Evolutionary conservation across 257 asterid species (phyloP), one percentile per base, ranked within the genome.

Genomic region (Primulina tabacum): DNA sequence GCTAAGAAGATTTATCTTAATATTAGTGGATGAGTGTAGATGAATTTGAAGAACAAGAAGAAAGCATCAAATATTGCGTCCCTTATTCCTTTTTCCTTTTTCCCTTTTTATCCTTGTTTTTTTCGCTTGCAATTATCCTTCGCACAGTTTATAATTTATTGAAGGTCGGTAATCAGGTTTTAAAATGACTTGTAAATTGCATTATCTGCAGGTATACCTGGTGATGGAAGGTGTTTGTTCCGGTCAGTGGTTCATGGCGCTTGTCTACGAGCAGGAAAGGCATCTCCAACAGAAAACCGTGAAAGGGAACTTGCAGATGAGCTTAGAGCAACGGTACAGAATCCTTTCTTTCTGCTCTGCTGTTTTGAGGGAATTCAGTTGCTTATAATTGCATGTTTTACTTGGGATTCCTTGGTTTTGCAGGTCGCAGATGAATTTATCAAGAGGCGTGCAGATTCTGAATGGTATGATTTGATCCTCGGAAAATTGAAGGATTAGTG

Each of bases 201-300:
- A 64, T 71, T 11, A 71, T 78, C 38, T 74, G 71, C 78, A 88
- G 92, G 92, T 61, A 77, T 89, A 80, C 89, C 92, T 26, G 91
- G 96, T 0, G 96, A 87, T 50, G 91, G 96, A n/a, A 82, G 96
- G 78, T 89, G 96, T 74, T 80, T 89, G 77, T 89, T 89, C 60
- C 82, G 93, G 33, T 89, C 96, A 1, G 89, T 87, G 70, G 93
- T 81, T 73, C 91, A 85, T 28, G 93, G 96, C 68, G 89, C 82
- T 74, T 72, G 86, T 72, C 63, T 89, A 26, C 83, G 90, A 75
- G 75, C 78, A 38, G 89, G 89, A 73, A 81, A 82, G 80, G 81
- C 84, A 26, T 77, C 90, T 70, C 96, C 90, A 26, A 79, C 78
- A 57, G 96, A 89, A 71, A 79, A 63, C 64, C 66, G 28, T 2